These are phyloP conservation scores for Crepidotus variabilis DNA, from an alignment of 768 basidiomycete species.

Conservation along the genomic window DNA sequence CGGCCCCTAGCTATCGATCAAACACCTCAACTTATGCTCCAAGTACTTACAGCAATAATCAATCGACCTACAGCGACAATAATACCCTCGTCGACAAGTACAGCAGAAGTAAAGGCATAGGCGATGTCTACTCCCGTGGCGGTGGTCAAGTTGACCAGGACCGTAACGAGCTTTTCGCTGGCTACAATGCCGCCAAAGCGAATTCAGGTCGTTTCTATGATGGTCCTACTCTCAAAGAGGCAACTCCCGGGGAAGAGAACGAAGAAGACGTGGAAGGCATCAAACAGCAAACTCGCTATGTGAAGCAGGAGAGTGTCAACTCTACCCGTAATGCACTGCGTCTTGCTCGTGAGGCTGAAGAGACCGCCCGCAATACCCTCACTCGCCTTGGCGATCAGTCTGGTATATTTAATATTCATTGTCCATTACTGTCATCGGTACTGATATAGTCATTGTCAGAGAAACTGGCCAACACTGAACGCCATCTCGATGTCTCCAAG, in stretches of 20 bases:
- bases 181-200: slow-evolving; percentile 58
- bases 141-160: slow-evolving; percentile 57
- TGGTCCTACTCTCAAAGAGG: slow-evolving; percentile 43
- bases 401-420: slow-evolving; percentile 44
- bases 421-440: neutral
- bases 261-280: slow-evolving; percentile 94
- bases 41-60: slow-evolving; percentile 38
- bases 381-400: slow-evolving; percentile 87
- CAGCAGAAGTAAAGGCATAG: slow-evolving; percentile 48
- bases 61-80: slow-evolving; percentile 20
- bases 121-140: slow-evolving; percentile 66
- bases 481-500: slow-evolving; percentile 90
- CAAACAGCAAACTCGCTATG: slow-evolving; percentile 82
- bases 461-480: slow-evolving; percentile 90
- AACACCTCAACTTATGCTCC: slow-evolving; percentile 61
- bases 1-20: slow-evolving; percentile 30
- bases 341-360: slow-evolving; percentile 93
- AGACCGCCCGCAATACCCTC: slow-evolving; percentile 86
- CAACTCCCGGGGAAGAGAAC: slow-evolving; percentile 66
- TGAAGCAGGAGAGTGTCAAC: slow-evolving; percentile 90
- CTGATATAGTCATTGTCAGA: slow-evolving; percentile 37
- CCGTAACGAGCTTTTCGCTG: slow-evolving; percentile 72
- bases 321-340: slow-evolving; percentile 90
- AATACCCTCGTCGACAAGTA: slow-evolving; percentile 39
- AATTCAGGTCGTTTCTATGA: slow-evolving; percentile 70